These are phyloP conservation scores for Xylaria sp. DNA, from an alignment of 2,329 filamentous ascomycete species.

Conservation along the genomic window DNA sequence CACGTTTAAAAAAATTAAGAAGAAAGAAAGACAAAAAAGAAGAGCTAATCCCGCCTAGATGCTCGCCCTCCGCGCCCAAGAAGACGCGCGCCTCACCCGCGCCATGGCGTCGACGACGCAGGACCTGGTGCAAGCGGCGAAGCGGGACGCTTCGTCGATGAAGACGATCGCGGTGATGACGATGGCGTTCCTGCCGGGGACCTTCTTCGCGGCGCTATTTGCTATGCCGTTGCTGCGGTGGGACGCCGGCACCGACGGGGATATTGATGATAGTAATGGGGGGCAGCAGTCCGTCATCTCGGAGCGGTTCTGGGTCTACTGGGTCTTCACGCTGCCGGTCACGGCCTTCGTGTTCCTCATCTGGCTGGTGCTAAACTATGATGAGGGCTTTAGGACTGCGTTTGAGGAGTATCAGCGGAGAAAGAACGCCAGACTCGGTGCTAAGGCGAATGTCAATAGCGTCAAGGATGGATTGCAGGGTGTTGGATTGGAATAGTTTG, in stretches of 20 bases:
- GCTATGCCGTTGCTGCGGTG: slow-evolving; percentile 42
- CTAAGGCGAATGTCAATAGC: too few relatives aligned
- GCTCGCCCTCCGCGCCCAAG: slow-evolving; percentile 43
- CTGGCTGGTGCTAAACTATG: slow-evolving; percentile 35
- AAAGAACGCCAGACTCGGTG: background rate
- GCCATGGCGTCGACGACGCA: slow-evolving; percentile 40
- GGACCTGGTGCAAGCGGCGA: slow-evolving; percentile 39
- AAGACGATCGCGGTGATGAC: slow-evolving; percentile 45
- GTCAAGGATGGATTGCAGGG: background rate
- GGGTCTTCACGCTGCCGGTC: slow-evolving; percentile 61
- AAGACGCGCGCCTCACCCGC: slow-evolving; percentile 41
- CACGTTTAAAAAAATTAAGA: too few relatives aligned
- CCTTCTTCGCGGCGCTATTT: slow-evolving; percentile 46
- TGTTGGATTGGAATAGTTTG: background rate
- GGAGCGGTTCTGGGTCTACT: slow-evolving; percentile 54
- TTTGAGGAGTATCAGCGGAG: slow-evolving; percentile 5
- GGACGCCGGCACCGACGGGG: slow-evolving; percentile 8
- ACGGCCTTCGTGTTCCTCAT: slow-evolving; percentile 38
- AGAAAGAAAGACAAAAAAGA: too few relatives aligned
- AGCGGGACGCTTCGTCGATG: slow-evolving; percentile 41
- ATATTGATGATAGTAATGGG: too few relatives aligned
- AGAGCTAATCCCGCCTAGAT: slow-evolving; percentile 32
- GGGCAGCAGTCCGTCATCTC: slow-evolving; percentile 19
- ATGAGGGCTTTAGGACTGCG: background rate
- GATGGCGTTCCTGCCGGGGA: slow-evolving; percentile 46